Base-by-base conservation (phyloP, 2,329 filamentous ascomycete genomes). In the Zasmidium citrigriseum region DNA sequence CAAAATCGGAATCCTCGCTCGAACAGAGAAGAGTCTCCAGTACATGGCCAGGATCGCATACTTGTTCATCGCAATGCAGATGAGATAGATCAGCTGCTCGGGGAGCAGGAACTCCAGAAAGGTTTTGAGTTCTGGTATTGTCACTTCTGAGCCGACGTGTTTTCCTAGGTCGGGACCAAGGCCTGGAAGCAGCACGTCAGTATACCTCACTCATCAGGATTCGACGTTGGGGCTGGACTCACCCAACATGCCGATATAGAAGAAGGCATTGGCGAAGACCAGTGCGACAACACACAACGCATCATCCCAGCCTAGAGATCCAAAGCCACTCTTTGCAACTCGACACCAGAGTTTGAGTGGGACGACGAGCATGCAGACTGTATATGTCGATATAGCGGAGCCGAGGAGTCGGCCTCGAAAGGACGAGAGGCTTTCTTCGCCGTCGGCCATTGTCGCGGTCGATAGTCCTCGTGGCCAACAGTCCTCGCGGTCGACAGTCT, bases 1-100 rank as follows among this genome's bases (percentile, higher is more conserved):
- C 18, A 55, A 27, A 21, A 64, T 54, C 5, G 61, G 59, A 9
- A 61, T 21, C 20, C 59, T 49, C 24, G 52, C 46, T 46, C 52
- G 60, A 34, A 59, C 44, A 10, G 59, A 57, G 51, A 67, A 67
- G 12, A 67, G 54, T 38, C 63, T 51, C 63, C 63, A 67, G 51
- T 67, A 65, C 34, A 67, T 60, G 12, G 63, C 57, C 4, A 67
- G 61, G 22, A 67, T 58, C 5, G 63, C 62, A 4, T 58, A 45
- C 46, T 67, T 67, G 50, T 59, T 59, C 14, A 38, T 23, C 20
- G 58, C 52, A 25, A 65, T 44, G 12, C 61, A 58, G 16, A 62
- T 20, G 14, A 54, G 45, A 27, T 65, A 67, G 27, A 61, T 23
- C 22, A 61, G 51, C 49, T 64, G 59, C 16, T 60, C 59, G 9